Base-by-base conservation (phyloP, 2,329 filamentous ascomycete species). In the Botrytis sinoallii region DNA sequence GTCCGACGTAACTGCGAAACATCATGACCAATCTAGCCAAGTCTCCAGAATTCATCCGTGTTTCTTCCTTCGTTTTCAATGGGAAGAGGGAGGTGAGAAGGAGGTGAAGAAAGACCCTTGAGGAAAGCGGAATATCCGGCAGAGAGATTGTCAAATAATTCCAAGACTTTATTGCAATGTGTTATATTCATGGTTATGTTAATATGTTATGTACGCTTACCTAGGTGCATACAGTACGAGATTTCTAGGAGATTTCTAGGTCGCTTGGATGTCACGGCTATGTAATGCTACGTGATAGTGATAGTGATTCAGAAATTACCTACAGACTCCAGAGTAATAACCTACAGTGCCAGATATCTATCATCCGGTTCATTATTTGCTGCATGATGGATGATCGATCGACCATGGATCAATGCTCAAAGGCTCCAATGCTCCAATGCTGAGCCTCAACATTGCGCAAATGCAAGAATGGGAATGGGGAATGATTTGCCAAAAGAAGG, bases 371-470 rank as follows among this genome's bases (percentile, higher is more conserved):
- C 64, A 25, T 32, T 25, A n/a, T 38, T 16, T 48, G 14, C 63
- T 29, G 25, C 25, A n/a, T 8, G 48, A 14, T n/a, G 48, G 48
- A 55, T 16, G 48, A n/a, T 55, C 4, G 5, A n/a, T 55, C 4
- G 5, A n/a, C 12, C 12, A 55, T 55, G 48, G 48, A 55, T 55
- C 48, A n/a, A 16, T 55, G 7, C 48, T 55, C 48, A 7, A 38
- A 48, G 38, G 42, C 64, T 55, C 48, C 3, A 38, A 48, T 48
- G 42, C 64, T 70, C 38, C 14, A 46, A 40, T 25, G 57, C 57
- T 61, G 55, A 70, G 68, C 68, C 68, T 57, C 68, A 70, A 35
- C 35, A 25, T 61, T 66, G 32, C 44, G 32, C 32, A 65, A 65
- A 52, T 52, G 29, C 5, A 16, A 52, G 22, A 66, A 52, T 38